Base-by-base conservation (phyloP, 2,329 filamentous ascomycete species). In the Tothia fuscella region DNA sequence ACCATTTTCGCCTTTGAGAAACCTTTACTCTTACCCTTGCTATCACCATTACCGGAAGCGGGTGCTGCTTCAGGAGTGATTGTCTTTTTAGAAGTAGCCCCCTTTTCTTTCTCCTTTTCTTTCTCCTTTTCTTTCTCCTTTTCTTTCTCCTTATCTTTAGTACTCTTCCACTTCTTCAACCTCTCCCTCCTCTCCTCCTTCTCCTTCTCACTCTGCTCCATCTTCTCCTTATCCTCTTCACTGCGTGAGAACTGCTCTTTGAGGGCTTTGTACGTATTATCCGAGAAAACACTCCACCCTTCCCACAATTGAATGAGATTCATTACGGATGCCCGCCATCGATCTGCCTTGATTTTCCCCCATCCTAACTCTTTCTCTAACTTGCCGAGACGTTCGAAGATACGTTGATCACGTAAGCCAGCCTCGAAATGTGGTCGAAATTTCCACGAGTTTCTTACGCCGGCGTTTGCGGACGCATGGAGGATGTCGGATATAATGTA, bases 401-500 rank as follows among this genome's bases (percentile, higher is more conserved):
- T 76, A 44, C 76, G 74, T 43, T 77, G 74, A 6, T 73, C 64
- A 22, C 75, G 76, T 19, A 95, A 67, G 1, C 80, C 76, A 1
- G 69, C 67, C 56, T 93, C 86, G 47, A 94, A 86, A 3, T 89
- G 70, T 49, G 82, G 78, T 17, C 87, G 72, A 54, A 87, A 94
- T 41, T 86, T 80, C 84, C 87, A 94, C 3, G 84, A 83, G 56
- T 88, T 83, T 2, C 83, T 78, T 19, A 89, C 78, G 2, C 80
- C 81, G 48, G 81, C 82, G 7, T 79, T 85, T 4, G 74, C 70
- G 1, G 81, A 84, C 1, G 83, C 82, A 0, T 82, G 83, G 10
- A 93, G 69, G 34, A 94, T 81, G 56, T 95, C 88, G 22, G 72
- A 78, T 38, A 84, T 72, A 39, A 91, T 68, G 55, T 93, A 94